A percentile compares a stretch with the other conserved stretches of the same genome.
Conservation (phyloP, 2,329 filamentous ascomycete genomes). For the Cadophora malorum region DNA sequence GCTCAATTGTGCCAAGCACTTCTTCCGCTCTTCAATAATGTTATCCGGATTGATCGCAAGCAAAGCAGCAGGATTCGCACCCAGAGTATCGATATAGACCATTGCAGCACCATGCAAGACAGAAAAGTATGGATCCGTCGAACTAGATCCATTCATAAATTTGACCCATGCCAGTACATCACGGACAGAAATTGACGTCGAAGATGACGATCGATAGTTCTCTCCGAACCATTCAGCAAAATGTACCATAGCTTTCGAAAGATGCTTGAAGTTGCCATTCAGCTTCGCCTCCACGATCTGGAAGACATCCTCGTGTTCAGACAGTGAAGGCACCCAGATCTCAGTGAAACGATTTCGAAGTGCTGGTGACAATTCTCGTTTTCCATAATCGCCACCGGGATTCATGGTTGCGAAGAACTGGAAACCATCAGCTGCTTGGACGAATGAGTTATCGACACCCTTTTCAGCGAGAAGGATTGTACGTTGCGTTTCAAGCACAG, state of each 20-base stretch:
- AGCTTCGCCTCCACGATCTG: constrained; percentile 87
- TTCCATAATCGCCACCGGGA: constrained; percentile 96
- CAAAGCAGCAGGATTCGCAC: constrained; percentile 91
- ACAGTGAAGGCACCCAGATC: constrained; percentile 94
- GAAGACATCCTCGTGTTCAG: constrained; percentile 82
- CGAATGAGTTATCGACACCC: constrained; percentile 80
- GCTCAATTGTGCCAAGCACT: constrained; percentile 76
- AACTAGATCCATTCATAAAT: constrained; percentile 75
- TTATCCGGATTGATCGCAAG: constrained; percentile 74
- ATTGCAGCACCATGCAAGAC: constrained; percentile 89
- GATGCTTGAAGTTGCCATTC: constrained; percentile 55
- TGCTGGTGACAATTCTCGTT: constrained; percentile 94
- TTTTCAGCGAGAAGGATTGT: constrained; percentile 93
- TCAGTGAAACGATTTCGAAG: constrained; percentile 97
- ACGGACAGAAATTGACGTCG: constrained; percentile 84
- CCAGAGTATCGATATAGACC: constrained; percentile 94
- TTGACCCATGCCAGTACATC: constrained; percentile 93
- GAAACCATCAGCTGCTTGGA: constrained; percentile 79
- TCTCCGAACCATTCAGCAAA: constrained; percentile 95
- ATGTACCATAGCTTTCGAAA: constrained; percentile 74
- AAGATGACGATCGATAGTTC: constrained; percentile 76
- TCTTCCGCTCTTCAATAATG: constrained; percentile 72
- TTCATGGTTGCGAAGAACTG: constrained; percentile 99
- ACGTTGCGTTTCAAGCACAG: constrained; percentile 87
- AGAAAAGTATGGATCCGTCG: constrained; percentile 52